Base-by-base conservation (phyloP, 805 yeast species). In the Hanseniaspora valbyensis region DNA sequence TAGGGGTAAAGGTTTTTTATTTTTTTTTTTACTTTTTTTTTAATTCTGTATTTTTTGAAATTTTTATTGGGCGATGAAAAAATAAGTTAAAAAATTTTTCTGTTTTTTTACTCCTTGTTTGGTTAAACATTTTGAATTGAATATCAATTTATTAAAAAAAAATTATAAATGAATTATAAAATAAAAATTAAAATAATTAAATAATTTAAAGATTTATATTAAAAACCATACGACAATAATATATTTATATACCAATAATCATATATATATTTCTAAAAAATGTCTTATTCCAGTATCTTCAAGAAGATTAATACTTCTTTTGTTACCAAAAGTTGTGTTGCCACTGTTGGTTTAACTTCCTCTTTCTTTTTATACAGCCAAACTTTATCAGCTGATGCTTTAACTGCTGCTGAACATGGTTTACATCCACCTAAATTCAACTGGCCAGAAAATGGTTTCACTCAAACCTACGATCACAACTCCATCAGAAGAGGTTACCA, bases 371-470 rank as follows among this genome's bases (percentile, higher is more conserved):
- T 84, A 63, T 87, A 87, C 71, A 78, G 84, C 63, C 95, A 87
- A 67, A 75, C 88, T 28, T 77, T 80, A 68, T 80, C 87, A 56
- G 96, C 96, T 53, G 80, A 77, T 62, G 97, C 97, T 64, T 84
- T 90, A 95, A 89, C 98, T 52, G 94, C 92, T 58, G 96, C 97
- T 59, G 98, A 92, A 73, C 97, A 92, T 72, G 98, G 98, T 59
- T 77, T 92, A 66, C 98, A 92, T 69, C 82, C 98, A 33, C 95
- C 97, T 56, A 80, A 80, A 53, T 89, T 75, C 68, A 83, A 79
- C 52, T 92, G 97, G 97, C 76, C 95, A 40, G 97, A 90, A 71
- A 80, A 77, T 62, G 96, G 96, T 59, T 83, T 87, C 81, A 77
- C 88, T 59, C 81, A 80, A 60, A 75, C 95, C 50, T 89, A 87